phyloP scores from a whole-genome alignment of 2,329 filamentous ascomycete species.

The Sclerotinia minor region DNA sequence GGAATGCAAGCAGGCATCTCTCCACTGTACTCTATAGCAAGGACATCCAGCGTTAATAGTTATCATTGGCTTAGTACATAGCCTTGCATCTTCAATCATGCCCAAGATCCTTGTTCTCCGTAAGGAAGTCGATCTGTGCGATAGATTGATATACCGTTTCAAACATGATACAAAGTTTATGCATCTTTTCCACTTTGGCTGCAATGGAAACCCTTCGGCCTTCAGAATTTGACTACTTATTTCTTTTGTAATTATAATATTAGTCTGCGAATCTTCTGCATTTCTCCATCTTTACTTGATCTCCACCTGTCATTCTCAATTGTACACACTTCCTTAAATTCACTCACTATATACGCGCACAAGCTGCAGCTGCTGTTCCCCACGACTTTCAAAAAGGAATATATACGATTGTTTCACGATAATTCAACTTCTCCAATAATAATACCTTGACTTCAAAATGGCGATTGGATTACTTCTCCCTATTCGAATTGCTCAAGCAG shows the following conservation, averaged over 20 bases:
- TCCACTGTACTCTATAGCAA: neutral
- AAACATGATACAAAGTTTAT: conserved; percentile 22
- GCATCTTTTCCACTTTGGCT: conserved; percentile 15
- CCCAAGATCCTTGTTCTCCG: conserved; percentile 17
- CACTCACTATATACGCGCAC: conserved; percentile 33
- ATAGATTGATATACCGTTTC: conserved; percentile 24
- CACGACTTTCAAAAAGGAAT: conserved; percentile 19
- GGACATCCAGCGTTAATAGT: neutral
- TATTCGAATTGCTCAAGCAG: conserved; percentile 49
- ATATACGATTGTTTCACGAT: conserved; percentile 18
- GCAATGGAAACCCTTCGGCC: conserved; percentile 17
- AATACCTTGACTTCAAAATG: conserved; percentile 41
- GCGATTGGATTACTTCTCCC: conserved; percentile 45
- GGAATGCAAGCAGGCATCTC: conserved; percentile 10
- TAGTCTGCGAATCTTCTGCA: conserved; percentile 15
- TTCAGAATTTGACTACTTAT: conserved; percentile 23
- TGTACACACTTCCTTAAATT: conserved; percentile 22
- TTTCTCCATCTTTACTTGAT: conserved; percentile 13
- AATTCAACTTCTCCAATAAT: conserved; percentile 3
- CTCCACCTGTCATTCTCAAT: conserved; percentile 18
- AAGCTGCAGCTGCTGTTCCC: conserved; percentile 29
- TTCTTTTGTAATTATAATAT: conserved; percentile 16
- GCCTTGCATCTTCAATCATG: neutral
- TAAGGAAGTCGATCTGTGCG: conserved; percentile 18
- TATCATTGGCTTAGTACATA: conserved; percentile 3